Percentiles rank a stretch among this genome's conserved stretches.
These are phyloP conservation scores for Wickerhamiella sergipiensis DNA, from an alignment of 805 yeast species.

Conservation along the genomic window DNA sequence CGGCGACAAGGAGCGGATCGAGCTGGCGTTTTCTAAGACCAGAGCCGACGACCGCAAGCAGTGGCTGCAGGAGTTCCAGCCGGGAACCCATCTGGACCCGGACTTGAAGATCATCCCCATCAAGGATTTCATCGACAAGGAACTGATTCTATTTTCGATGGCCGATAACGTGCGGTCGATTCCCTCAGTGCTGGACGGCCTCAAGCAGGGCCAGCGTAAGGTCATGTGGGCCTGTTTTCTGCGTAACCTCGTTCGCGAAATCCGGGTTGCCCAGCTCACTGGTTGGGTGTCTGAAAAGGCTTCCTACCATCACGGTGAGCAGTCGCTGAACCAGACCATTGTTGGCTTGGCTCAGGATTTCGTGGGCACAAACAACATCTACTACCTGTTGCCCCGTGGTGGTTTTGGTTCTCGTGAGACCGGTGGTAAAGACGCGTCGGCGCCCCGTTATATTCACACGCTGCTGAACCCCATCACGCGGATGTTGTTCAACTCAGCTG, in stretches of 20 bases:
- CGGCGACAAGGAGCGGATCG: conserved; percentile 60
- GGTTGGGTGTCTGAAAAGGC: conserved; percentile 84
- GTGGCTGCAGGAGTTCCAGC: conserved; percentile 82
- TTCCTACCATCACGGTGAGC: conserved; percentile 93
- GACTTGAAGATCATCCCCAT: conserved; percentile 66
- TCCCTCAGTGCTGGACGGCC: conserved; percentile 87
- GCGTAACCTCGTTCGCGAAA: conserved; percentile 59
- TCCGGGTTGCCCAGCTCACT: conserved; percentile 80
- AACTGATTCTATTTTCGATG: conserved; percentile 85
- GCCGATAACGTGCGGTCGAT: conserved; percentile 94
- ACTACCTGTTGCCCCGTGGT: conserved; percentile 80
- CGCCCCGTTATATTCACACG: conserved; percentile 91
- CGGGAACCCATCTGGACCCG: conserved; percentile 88
- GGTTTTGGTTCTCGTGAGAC: conserved; percentile 90
- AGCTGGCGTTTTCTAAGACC: conserved; percentile 85
- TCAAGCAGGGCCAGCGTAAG: conserved; percentile 95
- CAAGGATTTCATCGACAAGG: conserved; percentile 87
- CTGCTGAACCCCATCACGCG: conserved; percentile 65
- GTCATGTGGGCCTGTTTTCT: conserved; percentile 80
- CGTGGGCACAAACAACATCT: conserved; percentile 82
- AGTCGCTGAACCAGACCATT: conserved; percentile 74
- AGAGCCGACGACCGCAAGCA: conserved; percentile 96
- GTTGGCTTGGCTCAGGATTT: conserved; percentile 91
- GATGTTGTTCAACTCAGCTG: conserved; percentile 62
- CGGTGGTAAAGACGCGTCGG: conserved; percentile 98